Conservation (phyloP, 192 early-diverging fungal species). For the Jimgerdemannia flammicorona region DNA sequence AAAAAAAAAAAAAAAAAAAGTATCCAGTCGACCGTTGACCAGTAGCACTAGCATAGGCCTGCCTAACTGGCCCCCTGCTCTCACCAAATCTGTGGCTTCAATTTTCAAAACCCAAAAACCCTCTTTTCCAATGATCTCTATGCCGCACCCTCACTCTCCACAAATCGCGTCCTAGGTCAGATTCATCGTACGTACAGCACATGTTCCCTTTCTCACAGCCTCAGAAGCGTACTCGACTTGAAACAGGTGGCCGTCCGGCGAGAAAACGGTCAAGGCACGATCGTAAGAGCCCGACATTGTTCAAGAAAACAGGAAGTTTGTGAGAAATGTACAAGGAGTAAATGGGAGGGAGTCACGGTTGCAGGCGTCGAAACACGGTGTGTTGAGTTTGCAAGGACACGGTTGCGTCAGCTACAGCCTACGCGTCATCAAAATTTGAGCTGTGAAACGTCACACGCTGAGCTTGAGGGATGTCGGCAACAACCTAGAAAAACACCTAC, state of each 20-base stretch:
- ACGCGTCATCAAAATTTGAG: background rate
- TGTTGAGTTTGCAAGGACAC: background rate
- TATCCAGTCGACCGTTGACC: too few species aligned
- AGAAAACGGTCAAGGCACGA: slow-evolving; percentile 94
- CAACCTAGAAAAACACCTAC: too few species aligned
- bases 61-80: background rate
- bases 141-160: background rate
- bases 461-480: too few species aligned
- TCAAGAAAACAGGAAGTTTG: background rate
- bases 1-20: too few species aligned
- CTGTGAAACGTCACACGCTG: background rate
- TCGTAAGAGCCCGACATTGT: slow-evolving; percentile 53
- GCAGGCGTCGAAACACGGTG: background rate
- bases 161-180: too few species aligned
- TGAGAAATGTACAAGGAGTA: background rate
- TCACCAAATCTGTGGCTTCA: background rate
- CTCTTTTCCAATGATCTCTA: background rate
- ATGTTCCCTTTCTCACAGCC: slow-evolving; percentile 95
- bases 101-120: background rate
- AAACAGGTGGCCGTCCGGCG: slow-evolving; percentile 97
- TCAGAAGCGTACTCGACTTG: slow-evolving; percentile 99
- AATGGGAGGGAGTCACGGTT: background rate
- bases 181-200: slow-evolving; percentile 70
- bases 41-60: too few species aligned
- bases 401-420: background rate